Evolutionary conservation across 805 yeast genomes (phyloP).

Genomic region (Kazachstania psychrophila): DNA sequence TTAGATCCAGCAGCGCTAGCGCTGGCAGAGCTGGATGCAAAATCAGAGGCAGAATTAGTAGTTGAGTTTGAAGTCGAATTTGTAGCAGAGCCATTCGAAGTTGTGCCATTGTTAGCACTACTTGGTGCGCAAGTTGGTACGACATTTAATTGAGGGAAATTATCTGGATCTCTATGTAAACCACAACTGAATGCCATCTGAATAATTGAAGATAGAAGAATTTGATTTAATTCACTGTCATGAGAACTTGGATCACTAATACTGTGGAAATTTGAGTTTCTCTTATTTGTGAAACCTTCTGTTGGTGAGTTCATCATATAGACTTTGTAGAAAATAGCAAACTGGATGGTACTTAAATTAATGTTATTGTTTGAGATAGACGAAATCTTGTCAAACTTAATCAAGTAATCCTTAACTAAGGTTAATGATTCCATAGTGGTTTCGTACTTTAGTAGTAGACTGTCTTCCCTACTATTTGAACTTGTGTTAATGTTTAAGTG

Average conservation of each 20-base stretch:
- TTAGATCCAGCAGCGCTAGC: not conserved
- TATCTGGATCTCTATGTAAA: conserved; percentile 56
- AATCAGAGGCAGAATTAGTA: conserved; percentile 2
- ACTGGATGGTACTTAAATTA: conserved; percentile 41
- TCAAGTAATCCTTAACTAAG: conserved; percentile 23
- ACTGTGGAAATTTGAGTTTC: conserved; percentile 7
- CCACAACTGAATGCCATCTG: conserved; percentile 66
- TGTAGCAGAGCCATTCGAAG: not conserved
- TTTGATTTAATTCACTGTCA: conserved; percentile 52
- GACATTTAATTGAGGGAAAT: conserved; percentile 36
- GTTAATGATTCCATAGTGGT: conserved; percentile 24
- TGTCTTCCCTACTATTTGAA: conserved; percentile 25
- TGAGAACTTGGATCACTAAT: conserved; percentile 18
- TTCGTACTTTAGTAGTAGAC: conserved; percentile 20
- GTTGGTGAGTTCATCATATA: conserved; percentile 52
- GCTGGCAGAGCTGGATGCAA: not conserved
- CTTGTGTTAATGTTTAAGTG: conserved; percentile 7
- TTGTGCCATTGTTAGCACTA: conserved; percentile 3
- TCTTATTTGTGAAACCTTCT: conserved; percentile 12
- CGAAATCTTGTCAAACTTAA: conserved; percentile 29
- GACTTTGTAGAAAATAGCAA: conserved; percentile 46
- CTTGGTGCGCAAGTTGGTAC: conserved; percentile 11
- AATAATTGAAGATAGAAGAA: conserved; percentile 44
- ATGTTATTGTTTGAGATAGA: conserved; percentile 28
- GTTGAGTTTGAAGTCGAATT: conserved; percentile 4